phyloP scores from a whole-genome alignment of 106 monocot species.

The Narthecium ossifragum region DNA sequence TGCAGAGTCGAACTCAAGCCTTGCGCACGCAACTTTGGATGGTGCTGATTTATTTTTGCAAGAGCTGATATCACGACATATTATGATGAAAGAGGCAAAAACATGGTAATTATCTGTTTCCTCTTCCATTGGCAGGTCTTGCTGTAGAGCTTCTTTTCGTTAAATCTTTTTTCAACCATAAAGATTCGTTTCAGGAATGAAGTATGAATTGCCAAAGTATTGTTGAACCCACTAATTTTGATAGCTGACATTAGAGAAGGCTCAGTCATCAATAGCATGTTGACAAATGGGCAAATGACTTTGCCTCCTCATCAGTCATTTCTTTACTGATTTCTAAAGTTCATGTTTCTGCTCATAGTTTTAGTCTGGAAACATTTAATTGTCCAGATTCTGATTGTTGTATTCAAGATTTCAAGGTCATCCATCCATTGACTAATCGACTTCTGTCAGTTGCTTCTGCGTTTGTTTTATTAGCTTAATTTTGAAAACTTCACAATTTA shows the following conservation, averaged over 20 bases:
- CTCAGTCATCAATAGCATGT: background rate
- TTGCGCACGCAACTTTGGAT: conserved; percentile 55
- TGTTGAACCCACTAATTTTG: conserved; percentile 67
- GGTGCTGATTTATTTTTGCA: conserved; percentile 51
- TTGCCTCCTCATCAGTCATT: background rate
- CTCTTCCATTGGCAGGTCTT: background rate
- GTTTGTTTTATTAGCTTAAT: too few relatives aligned
- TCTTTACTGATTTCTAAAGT: too few relatives aligned
- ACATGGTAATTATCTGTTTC: too few relatives aligned
- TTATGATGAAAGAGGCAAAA: conserved; percentile 61
- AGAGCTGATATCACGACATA: conserved; percentile 51
- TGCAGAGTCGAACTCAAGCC: conserved; percentile 43
- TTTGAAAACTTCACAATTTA: too few relatives aligned
- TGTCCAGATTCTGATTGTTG: too few relatives aligned
- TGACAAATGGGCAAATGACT: conserved; percentile 47
- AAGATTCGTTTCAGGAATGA: conserved; percentile 46
- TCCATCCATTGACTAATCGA: too few relatives aligned
- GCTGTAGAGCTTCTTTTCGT: background rate
- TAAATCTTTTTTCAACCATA: background rate
- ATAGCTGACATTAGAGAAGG: conserved; percentile 16
- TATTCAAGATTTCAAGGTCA: too few relatives aligned
- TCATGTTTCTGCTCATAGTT: background rate
- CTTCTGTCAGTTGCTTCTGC: too few relatives aligned
- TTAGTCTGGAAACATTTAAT: too few relatives aligned
- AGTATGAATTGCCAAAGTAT: conserved; percentile 76